A percentile compares a stretch with the other conserved stretches of the same genome.
phyloP scores from a whole-genome alignment of 441 rosid species.

The Euphorbia celastroides region DNA sequence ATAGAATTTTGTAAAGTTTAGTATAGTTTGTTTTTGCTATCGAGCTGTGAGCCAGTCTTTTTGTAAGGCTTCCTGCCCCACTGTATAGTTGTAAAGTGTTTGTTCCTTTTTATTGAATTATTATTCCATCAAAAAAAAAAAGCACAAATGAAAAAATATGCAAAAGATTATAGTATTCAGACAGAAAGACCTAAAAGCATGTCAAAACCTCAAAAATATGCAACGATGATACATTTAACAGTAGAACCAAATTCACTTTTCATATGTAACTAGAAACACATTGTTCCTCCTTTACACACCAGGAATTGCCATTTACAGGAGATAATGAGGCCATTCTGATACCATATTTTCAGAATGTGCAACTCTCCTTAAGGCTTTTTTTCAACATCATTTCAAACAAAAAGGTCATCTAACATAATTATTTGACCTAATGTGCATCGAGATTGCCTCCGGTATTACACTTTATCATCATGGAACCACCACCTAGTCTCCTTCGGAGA shows the following conservation, averaged over 20 bases:
- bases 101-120: too few species aligned
- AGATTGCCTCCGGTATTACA: slow-evolving; percentile 35
- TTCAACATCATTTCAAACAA: slow-evolving; percentile 23
- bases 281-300: slow-evolving; percentile 39
- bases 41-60: too few species aligned
- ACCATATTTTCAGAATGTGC: slow-evolving; percentile 25
- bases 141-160: too few species aligned
- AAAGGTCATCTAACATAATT: slow-evolving; percentile 27
- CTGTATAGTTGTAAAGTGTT: too few species aligned
- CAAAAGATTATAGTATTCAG: neutral
- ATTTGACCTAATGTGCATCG: slow-evolving; percentile 26
- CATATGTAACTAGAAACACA: slow-evolving; percentile 20
- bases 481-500: slow-evolving; percentile 99
- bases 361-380: slow-evolving; percentile 17
- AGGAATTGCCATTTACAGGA: slow-evolving; percentile 43
- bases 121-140: too few species aligned
- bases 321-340: slow-evolving; percentile 30
- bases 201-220: too few species aligned
- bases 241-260: slow-evolving; percentile 15
- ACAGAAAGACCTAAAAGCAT: too few species aligned
- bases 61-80: too few species aligned
- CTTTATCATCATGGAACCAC: slow-evolving; percentile 99
- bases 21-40: too few species aligned
- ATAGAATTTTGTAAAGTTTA: too few species aligned
- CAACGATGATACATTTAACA: slow-evolving; percentile 18